Percentiles rank a stretch among this genome's conserved stretches.
Evolutionary conservation across 2,329 filamentous ascomycete species (phyloP).

Genomic region (Colletotrichum endophyticum): DNA sequence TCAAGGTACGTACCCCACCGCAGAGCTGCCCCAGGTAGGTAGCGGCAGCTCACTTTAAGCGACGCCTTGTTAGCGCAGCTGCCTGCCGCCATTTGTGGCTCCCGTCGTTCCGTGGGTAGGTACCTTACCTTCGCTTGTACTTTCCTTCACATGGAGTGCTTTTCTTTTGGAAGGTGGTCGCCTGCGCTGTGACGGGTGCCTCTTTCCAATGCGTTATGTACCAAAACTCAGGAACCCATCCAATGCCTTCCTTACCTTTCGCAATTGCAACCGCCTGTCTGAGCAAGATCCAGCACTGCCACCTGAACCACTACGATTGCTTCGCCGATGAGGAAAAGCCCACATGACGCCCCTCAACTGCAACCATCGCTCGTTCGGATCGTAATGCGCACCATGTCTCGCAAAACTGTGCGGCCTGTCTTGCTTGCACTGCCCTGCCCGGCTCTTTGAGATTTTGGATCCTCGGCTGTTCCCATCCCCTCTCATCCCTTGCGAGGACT

Average conservation of each 20-base stretch:
- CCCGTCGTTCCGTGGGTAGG: not conserved
- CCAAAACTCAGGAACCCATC: not conserved
- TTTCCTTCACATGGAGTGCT: not conserved
- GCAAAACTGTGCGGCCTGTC: not conserved
- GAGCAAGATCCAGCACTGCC: not conserved
- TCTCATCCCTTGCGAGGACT: not conserved
- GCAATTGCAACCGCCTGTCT: not conserved
- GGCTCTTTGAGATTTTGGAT: not conserved
- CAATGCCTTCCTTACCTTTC: not conserved
- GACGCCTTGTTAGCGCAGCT: not conserved
- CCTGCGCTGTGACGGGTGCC: not conserved
- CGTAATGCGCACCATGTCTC: not conserved
- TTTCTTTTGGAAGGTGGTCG: not conserved
- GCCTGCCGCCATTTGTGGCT: not conserved
- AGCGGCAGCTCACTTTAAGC: not conserved
- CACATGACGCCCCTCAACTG: not conserved
- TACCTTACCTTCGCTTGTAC: not conserved
- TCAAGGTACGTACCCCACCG: not conserved
- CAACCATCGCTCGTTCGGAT: not conserved
- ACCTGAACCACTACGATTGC: not conserved
- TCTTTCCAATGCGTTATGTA: not conserved
- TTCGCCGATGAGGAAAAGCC: not conserved
- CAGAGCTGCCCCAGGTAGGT: not conserved
- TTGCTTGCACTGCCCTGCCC: not conserved
- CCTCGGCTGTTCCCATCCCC: not conserved